Evolutionary conservation across 2,329 filamentous ascomycete species (phyloP), one percentile per base, ranked within the genome.

Genomic region (Calonectria pteridis): DNA sequence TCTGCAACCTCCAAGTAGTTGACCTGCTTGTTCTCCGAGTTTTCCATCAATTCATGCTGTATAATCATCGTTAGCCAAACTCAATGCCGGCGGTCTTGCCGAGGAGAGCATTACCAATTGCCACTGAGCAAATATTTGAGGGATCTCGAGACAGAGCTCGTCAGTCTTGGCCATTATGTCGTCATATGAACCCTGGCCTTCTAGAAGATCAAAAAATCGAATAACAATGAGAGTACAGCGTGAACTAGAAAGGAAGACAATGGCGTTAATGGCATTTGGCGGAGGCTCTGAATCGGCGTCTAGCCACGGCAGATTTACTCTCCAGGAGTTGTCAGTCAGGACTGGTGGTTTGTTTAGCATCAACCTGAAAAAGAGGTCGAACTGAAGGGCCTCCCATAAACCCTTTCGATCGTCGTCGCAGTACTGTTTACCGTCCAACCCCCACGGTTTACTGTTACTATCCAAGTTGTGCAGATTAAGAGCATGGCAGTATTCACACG

Each of bases 391-490:
- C 26, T 62, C 55, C 55, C 55, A 62, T 20, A 62, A 26, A 1
- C 55, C 55, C 13, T 62, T 62, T 28, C 55, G 33, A 35, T 62
- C 55, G 3, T 62, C 33, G 23, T 62, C 55, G 35, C 55, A 20
- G 16, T 26, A 7, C 9, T 18, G 40, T 13, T 20, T 62, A 10
- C 55, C n/a, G 18, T 62, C 55, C 7, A 62, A 28, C 26, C 11
- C 23, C 55, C 55, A 62, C 7, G 55, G 37, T 16, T 26, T n/a
- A 33, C 20, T 62, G 14, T 37, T 62, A 10, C 43, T 65, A 28
- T 65, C 62, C 28, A 65, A 16, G 2, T 65, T 65, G n/a, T 65
- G 62, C 43, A 65, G 49, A 31, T 65, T 50, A 11, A 65, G 62
- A 11, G 62, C 62, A 35, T 65, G 62, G 20, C 62, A 65, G n/a